phyloP scores from a whole-genome alignment of 2,329 filamentous ascomycete species.

The Lachnellula willkommii region DNA sequence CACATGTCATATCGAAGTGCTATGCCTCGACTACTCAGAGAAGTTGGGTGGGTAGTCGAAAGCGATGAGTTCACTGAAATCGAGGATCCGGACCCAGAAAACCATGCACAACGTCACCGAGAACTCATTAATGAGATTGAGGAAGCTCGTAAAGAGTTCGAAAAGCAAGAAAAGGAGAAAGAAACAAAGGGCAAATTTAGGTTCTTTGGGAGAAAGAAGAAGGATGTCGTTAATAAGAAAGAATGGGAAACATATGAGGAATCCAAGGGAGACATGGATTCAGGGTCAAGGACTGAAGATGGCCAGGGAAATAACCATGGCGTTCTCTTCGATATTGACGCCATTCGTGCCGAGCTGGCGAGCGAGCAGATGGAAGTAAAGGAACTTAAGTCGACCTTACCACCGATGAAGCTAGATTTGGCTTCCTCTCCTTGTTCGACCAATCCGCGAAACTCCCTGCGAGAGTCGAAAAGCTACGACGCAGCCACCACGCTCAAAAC shows the following conservation, averaged over 20 bases:
- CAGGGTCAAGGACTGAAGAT: constrained; percentile 16
- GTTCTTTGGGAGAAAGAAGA: constrained; percentile 80
- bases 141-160: constrained; percentile 80
- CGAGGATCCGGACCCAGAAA: constrained; percentile 93
- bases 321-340: constrained; percentile 91
- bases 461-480: constrained; percentile 46
- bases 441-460: constrained; percentile 29
- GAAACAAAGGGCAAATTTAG: constrained; percentile 57
- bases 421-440: constrained; percentile 6
- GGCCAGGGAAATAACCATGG: constrained; percentile 31
- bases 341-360: constrained; percentile 80
- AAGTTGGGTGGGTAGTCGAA: constrained; percentile 86
- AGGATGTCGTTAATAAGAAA: constrained; percentile 64
- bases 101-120: constrained; percentile 78
- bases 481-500: constrained; percentile 29
- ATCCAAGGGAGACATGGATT: constrained; percentile 43
- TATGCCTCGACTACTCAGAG: constrained; percentile 81
- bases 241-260: constrained; percentile 95
- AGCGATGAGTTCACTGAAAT: constrained; percentile 95
- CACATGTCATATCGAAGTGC: constrained; percentile 96
- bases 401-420: constrained; percentile 77
- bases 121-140: constrained; percentile 97
- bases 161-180: constrained; percentile 68
- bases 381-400: constrained; percentile 81
- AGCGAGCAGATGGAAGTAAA: constrained; percentile 53